phyloP scores from a whole-genome alignment of 1,284 basidiomycete genomes.

The Chalciporus sp. region DNA sequence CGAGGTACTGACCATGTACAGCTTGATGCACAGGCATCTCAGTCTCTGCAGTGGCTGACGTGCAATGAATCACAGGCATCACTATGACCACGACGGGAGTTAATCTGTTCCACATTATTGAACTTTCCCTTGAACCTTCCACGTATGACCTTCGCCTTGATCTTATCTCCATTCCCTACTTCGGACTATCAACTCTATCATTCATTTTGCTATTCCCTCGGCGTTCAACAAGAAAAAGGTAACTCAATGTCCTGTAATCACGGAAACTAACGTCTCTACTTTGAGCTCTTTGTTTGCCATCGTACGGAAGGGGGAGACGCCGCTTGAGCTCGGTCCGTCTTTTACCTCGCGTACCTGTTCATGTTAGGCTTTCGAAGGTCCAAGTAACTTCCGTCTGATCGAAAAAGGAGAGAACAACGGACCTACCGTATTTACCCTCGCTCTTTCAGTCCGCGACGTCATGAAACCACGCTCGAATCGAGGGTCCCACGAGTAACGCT shows the following conservation, averaged over 20 bases:
- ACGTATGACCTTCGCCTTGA: background rate
- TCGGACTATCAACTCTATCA: conserved; percentile 10
- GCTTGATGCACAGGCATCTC: background rate
- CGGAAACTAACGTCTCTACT: background rate
- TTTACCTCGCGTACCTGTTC: background rate
- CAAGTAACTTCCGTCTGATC: background rate
- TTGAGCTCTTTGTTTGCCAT: background rate
- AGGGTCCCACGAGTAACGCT: background rate
- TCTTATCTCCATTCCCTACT: conserved; percentile 8
- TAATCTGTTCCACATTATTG: background rate
- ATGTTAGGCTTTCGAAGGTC: background rate
- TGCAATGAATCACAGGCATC: background rate
- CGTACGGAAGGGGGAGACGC: background rate
- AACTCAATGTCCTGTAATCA: background rate
- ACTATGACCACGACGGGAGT: background rate
- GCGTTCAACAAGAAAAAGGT: conserved; percentile 1
- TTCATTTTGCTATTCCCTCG: conserved; percentile 14
- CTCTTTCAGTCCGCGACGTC: background rate
- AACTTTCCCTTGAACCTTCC: background rate
- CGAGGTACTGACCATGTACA: background rate
- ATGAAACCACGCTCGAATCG: background rate
- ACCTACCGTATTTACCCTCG: background rate
- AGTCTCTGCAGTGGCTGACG: background rate
- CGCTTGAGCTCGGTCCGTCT: background rate
- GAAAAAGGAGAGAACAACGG: background rate